These are phyloP conservation scores for Boletus subparvulus DNA, from an alignment of 768 basidiomycete genomes.

Conservation along the genomic window DNA sequence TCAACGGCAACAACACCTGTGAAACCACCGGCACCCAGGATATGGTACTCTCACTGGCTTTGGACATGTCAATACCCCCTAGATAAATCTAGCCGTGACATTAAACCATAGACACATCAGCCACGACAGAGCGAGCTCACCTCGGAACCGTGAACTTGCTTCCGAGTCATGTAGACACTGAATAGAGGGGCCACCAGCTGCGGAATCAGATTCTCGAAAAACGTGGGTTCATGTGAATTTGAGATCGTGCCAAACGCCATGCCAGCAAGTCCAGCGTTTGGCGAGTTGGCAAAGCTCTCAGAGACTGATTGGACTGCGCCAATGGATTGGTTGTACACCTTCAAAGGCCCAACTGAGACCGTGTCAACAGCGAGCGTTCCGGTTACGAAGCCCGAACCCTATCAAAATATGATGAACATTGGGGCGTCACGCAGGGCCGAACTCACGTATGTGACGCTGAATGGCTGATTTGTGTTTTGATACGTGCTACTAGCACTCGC, in stretches of 20 bases:
- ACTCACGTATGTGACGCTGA: conserved; percentile 47
- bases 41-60: conserved; percentile 25
- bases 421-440: conserved; percentile 4
- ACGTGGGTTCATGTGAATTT: conserved; percentile 44
- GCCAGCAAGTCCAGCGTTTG: conserved; percentile 59
- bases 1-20: conserved; percentile 26
- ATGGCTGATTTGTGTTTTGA: conserved; percentile 27
- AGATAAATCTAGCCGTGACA: conserved; percentile 11
- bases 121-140: conserved; percentile 26
- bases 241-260: conserved; percentile 62
- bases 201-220: conserved; percentile 62
- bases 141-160: conserved; percentile 45
- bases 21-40: conserved; percentile 39
- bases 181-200: conserved; percentile 49
- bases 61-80: conserved; percentile 37
- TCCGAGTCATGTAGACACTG: conserved; percentile 55
- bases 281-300: conserved; percentile 47
- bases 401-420: neutral
- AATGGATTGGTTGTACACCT: conserved; percentile 51
- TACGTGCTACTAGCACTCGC: conserved; percentile 44
- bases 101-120: neutral
- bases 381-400: conserved; percentile 54
- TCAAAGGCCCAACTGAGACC: conserved; percentile 47
- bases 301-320: conserved; percentile 50
- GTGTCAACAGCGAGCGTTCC: conserved; percentile 52